These are phyloP conservation scores for Didymella sp. DNA, from an alignment of 2,329 filamentous ascomycete species.

Conservation along the genomic window DNA sequence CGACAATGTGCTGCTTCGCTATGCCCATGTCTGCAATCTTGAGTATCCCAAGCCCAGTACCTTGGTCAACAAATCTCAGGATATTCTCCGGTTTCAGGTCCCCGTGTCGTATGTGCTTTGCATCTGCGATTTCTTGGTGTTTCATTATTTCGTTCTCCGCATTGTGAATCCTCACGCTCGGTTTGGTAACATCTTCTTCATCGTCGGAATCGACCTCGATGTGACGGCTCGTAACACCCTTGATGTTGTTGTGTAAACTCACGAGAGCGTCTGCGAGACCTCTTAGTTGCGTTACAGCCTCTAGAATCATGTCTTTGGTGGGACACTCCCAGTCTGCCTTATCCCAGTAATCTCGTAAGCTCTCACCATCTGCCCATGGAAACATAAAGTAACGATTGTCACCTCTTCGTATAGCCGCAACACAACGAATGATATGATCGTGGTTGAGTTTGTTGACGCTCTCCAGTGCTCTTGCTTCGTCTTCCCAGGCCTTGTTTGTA, in stretches of 20 bases:
- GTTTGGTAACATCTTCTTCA: not conserved
- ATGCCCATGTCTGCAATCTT: slow-evolving; percentile 29
- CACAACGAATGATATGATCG: not conserved
- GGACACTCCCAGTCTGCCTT: not conserved
- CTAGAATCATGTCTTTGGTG: not conserved
- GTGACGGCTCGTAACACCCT: not conserved
- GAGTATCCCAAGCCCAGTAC: slow-evolving; percentile 8
- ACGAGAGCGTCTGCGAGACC: not conserved
- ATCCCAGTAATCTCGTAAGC: not conserved
- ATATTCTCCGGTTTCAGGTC: slow-evolving; percentile 39
- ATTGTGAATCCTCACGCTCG: not conserved
- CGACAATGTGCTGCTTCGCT: slow-evolving; percentile 19
- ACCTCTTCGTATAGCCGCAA: not conserved
- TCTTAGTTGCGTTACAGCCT: not conserved
- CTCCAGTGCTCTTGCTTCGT: not conserved
- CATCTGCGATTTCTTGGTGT: not conserved
- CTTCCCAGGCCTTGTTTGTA: not conserved
- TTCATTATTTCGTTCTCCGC: not conserved
- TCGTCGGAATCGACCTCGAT: not conserved
- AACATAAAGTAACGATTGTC: not conserved
- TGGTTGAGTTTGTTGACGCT: not conserved
- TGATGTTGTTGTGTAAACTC: not conserved
- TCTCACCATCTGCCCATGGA: not conserved
- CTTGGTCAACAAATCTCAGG: slow-evolving; percentile 15
- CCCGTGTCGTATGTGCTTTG: slow-evolving; percentile 19